Evolutionary conservation across 257 asterid species (phyloP), one percentile per base, ranked within the genome.

Genomic region (Gentiana straminea): DNA sequence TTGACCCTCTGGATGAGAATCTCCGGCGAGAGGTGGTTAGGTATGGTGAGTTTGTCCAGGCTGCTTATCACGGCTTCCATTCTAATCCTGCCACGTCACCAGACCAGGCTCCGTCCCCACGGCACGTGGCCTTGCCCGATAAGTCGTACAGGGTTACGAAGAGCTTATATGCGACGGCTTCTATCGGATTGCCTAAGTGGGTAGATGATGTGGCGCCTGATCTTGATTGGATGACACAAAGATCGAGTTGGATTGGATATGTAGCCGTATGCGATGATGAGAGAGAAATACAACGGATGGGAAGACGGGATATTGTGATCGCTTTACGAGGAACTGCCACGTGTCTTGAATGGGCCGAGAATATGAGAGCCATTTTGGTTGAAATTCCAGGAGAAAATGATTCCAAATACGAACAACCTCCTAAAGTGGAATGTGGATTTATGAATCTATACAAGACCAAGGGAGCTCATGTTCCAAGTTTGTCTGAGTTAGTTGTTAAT

Each of bases 1-100:
- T 91, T 52, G 98, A 91, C 67, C 98, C 98, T 13, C 81, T 91
- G 38, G 98, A 86, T 62, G 98, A 87, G 72, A 84, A 91, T 73
- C 92, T 91, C 78, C 81, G 98, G 54, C 86, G 96, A 3, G 98
- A 91, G 66, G 74, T 91, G 2, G 80, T 91, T 62, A 82, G 92
- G 45, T 81, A 52, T 54, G 98, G 98, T 0, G 95, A 91, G 82
- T 91, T 91, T 52, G 78, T 91, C 50, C 96, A 91, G 73, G 96
- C 95, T 2, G 98, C 98, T 15, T 91, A 91, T 58, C 96, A 83
- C 51, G 33, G 89, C 34, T 91, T 84, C 46, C 91, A 87, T 46
- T 79, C 89, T 0, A 55, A 78, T 32, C 96, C 98, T 0, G 84
- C 79, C 70, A 82, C 72, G 52, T 57, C 82, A 5, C 32, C 70